Percentiles rank a stretch among this genome's conserved stretches.
phyloP scores from a whole-genome alignment of 257 asterid species.

The Solanum corneliomulleri region DNA sequence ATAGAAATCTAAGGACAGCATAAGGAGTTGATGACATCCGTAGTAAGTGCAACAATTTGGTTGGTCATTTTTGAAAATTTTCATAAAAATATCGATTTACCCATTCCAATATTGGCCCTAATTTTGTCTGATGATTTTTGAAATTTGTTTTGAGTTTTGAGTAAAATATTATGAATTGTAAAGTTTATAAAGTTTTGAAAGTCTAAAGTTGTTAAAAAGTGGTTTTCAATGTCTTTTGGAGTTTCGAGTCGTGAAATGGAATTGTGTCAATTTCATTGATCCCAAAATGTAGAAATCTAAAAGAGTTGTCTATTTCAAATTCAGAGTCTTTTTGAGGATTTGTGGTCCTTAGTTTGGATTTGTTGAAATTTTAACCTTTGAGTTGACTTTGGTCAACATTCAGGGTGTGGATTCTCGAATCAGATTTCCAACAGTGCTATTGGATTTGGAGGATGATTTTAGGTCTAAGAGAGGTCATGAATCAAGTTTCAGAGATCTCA shows the following conservation, averaged over 20 bases:
- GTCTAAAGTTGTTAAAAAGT: not conserved
- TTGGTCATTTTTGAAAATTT: no score
- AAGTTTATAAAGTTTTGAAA: not conserved
- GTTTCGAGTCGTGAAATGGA: not conserved
- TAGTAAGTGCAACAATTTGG: not conserved
- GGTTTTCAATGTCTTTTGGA: not conserved
- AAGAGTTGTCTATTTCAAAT: not conserved
- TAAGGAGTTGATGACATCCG: not conserved
- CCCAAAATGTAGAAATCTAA: not conserved
- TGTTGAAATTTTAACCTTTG: no score
- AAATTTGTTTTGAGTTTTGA: not conserved
- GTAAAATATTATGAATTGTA: not conserved
- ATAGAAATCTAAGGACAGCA: not conserved
- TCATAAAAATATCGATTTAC: no score
- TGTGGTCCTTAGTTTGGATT: not conserved
- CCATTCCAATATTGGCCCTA: not conserved
- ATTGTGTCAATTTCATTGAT: no score
- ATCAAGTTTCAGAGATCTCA: not conserved
- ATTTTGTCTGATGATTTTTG: no score
- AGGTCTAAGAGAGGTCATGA: not conserved
- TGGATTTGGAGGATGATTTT: not conserved
- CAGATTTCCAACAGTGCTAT: not conserved
- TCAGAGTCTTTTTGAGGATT: not conserved
- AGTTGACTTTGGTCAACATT: not conserved
- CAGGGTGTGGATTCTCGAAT: not conserved